These are phyloP conservation scores for Fraxinus pennsylvanica DNA, from an alignment of 257 asterid genomes.

Conservation along the genomic window DNA sequence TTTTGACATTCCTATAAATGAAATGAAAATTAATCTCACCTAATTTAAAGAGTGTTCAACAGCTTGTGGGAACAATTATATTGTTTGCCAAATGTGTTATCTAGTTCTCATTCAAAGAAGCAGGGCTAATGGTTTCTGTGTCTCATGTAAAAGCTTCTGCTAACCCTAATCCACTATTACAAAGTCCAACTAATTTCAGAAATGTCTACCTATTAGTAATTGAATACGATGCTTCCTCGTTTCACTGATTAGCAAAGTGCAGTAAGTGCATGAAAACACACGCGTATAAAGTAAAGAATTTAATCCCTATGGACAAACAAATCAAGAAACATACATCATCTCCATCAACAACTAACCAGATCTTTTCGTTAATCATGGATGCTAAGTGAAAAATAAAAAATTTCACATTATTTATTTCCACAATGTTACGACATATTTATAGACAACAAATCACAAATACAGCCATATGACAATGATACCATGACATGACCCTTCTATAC, in stretches of 20 bases:
- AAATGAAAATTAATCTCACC: not conserved
- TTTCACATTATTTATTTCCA: not conserved
- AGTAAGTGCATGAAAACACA: not conserved
- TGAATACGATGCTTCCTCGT: not conserved
- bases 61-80: not conserved
- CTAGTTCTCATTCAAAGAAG: not conserved
- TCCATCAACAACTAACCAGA: conserved; percentile 11
- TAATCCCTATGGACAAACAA: conserved; percentile 1
- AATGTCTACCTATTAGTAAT: not conserved
- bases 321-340: conserved; percentile 18
- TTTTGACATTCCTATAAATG: not conserved
- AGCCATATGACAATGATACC: not conserved
- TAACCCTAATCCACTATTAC: conserved; percentile 2
- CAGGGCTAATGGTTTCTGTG: not conserved
- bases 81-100: not conserved
- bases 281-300: not conserved
- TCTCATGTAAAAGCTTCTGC: not conserved
- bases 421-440: not conserved
- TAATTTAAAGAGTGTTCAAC: not conserved
- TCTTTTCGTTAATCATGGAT: not conserved
- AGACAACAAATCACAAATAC: not conserved
- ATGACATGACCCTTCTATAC: not conserved
- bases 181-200: conserved; percentile 2
- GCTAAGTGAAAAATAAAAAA: not conserved
- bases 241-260: not conserved